Evolutionary conservation across 495 filamentous ascomycete genomes (phyloP).

Genomic region (Trichoderma parareesei): DNA sequence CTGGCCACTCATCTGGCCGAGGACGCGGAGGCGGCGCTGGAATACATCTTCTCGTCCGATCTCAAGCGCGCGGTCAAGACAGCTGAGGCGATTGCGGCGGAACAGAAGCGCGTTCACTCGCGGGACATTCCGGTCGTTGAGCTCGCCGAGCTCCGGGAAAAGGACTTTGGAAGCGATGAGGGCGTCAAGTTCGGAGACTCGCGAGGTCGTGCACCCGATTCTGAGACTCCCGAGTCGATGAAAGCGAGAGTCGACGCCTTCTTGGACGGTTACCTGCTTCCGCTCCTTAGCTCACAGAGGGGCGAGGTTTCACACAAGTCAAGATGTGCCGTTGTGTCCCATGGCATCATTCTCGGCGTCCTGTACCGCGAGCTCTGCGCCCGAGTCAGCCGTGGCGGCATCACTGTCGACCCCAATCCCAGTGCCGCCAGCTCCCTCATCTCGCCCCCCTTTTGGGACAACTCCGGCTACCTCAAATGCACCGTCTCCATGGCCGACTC

Average conservation of each 20-base stretch:
- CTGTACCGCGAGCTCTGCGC: slow-evolving; percentile 56
- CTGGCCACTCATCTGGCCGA: slow-evolving; percentile 53
- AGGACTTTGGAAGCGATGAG: slow-evolving; percentile 64
- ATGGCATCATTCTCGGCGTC: slow-evolving; percentile 67
- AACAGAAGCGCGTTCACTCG: slow-evolving; percentile 28
- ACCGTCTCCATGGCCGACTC: slow-evolving; percentile 11
- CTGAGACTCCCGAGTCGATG: slow-evolving; percentile 61
- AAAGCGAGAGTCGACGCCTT: slow-evolving; percentile 51
- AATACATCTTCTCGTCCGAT: slow-evolving; percentile 70
- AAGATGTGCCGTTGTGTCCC: slow-evolving; percentile 62
- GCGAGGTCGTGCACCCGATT: slow-evolving; percentile 14
- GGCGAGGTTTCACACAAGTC: slow-evolving; percentile 14
- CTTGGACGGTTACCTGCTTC: slow-evolving; percentile 49
- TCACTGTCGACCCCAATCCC: slow-evolving; percentile 8
- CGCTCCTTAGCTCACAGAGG: slow-evolving; percentile 33
- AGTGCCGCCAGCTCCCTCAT: slow-evolving; percentile 10
- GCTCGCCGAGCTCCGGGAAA: slow-evolving; percentile 54
- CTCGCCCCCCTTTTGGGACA: slow-evolving; percentile 26
- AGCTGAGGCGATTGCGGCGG: slow-evolving; percentile 52
- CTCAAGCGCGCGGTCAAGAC: slow-evolving; percentile 66
- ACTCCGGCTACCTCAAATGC: slow-evolving; percentile 33
- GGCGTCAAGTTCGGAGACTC: slow-evolving; percentile 42
- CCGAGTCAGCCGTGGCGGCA: slow-evolving; percentile 12
- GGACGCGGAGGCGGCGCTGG: slow-evolving; percentile 37
- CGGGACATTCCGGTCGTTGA: slow-evolving; percentile 30